Evolutionary conservation across 441 rosid species (phyloP).

Genomic region (Adansonia gregorii): DNA sequence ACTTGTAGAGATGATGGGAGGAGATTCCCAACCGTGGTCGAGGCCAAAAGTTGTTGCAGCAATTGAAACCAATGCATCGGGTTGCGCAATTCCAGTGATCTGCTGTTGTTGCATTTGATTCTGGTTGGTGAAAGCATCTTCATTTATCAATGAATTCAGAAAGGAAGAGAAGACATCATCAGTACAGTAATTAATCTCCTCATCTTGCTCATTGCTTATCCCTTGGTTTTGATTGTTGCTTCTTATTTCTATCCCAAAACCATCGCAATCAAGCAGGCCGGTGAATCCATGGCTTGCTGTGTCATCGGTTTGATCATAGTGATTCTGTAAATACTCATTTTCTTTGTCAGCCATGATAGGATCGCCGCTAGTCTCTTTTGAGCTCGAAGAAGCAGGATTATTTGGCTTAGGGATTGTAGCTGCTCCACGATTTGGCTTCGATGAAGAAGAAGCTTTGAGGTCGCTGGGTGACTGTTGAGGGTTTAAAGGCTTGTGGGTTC

Average conservation of each 20-base stretch:
- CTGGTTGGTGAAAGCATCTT: slow-evolving; percentile 24
- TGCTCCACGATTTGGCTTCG: background rate
- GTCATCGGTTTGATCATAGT: background rate
- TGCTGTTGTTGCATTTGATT: background rate
- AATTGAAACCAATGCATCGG: background rate
- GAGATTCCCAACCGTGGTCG: slow-evolving; percentile 18
- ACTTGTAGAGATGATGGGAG: slow-evolving; percentile 10
- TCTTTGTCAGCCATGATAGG: background rate
- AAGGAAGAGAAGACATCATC: slow-evolving; percentile 27
- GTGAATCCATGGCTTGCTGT: background rate
- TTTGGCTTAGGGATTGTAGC: background rate
- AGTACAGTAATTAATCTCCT: slow-evolving; percentile 21
- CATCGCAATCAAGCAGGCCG: slow-evolving; percentile 6
- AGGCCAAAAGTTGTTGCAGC: background rate
- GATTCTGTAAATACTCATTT: background rate
- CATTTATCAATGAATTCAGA: slow-evolving; percentile 28
- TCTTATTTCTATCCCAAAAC: background rate
- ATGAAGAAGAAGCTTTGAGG: slow-evolving; percentile 21
- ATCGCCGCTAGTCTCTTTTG: no score
- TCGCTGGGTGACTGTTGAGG: background rate
- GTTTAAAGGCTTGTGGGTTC: slow-evolving; percentile 30
- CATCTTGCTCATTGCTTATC: slow-evolving; percentile 21
- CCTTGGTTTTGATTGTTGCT: background rate
- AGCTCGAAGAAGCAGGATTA: slow-evolving; percentile 1
- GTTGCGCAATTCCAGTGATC: background rate